A percentile compares a stretch with the other conserved stretches of the same genome.
These are phyloP conservation scores for Chlorella sp. DNA, from an alignment of 139 green algal genomes.

Conservation along the genomic window DNA sequence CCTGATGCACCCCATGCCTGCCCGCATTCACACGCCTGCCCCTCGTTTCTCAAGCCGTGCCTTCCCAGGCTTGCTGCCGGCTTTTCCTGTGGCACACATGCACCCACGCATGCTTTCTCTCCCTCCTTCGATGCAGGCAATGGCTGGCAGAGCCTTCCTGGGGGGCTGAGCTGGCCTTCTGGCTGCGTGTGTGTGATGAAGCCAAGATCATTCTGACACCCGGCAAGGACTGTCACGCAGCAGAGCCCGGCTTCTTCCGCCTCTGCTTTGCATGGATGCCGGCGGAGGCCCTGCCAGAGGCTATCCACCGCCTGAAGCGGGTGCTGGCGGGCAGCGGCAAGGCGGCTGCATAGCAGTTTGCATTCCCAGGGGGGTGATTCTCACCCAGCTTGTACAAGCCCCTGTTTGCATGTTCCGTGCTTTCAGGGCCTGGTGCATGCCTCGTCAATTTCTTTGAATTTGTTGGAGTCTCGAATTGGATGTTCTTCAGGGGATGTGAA, in stretches of 20 bases:
- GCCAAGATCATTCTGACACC: constrained; percentile 48
- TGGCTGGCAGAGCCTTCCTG: constrained; percentile 57
- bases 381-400: too few species aligned
- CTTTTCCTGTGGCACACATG: background rate
- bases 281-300: constrained; percentile 48
- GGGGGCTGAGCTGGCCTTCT: constrained; percentile 71
- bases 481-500: too few species aligned
- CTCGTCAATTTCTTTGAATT: too few species aligned
- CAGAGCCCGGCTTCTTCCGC: constrained; percentile 79
- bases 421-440: too few species aligned
- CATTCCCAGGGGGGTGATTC: too few species aligned
- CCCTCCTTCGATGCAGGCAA: background rate
- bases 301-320: constrained; percentile 46
- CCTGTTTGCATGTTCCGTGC: too few species aligned
- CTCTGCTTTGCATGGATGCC: constrained; percentile 80
- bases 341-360: background rate
- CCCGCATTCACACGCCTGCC: too few species aligned
- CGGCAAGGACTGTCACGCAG: constrained; percentile 66
- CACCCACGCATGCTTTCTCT: background rate
- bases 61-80: too few species aligned
- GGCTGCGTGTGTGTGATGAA: constrained; percentile 55
- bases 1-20: too few species aligned
- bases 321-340: background rate
- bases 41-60: too few species aligned
- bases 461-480: too few species aligned